Evolutionary conservation across 2,329 filamentous ascomycete species (phyloP).

Genomic region (Triangularia setosa): DNA sequence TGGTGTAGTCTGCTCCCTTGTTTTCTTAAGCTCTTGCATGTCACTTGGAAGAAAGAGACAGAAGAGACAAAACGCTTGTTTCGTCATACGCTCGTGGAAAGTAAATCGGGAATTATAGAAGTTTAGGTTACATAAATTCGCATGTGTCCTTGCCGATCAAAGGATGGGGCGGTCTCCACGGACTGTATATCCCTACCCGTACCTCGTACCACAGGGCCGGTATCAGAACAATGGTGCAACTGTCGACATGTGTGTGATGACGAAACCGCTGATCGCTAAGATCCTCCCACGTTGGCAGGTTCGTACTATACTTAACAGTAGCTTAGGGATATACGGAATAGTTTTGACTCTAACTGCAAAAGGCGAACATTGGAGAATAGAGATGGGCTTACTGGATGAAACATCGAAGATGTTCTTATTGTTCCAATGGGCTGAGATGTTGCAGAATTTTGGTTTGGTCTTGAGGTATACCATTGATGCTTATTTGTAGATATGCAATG

Average conservation of each 20-base stretch:
- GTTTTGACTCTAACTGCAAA: too few species aligned
- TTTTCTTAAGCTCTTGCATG: background rate
- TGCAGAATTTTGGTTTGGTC: background rate
- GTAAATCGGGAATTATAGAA: background rate
- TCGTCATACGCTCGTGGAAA: background rate
- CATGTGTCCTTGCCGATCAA: background rate
- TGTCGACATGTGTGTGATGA: background rate
- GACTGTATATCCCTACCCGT: background rate
- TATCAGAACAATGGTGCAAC: background rate
- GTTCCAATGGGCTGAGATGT: background rate
- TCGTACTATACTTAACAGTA: background rate
- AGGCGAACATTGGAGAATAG: too few species aligned
- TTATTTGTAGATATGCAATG: background rate
- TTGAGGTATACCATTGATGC: background rate
- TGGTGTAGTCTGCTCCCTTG: background rate
- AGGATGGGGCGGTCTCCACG: background rate
- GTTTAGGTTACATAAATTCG: background rate
- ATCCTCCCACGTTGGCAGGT: background rate
- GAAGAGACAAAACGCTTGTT: background rate
- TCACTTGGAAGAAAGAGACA: background rate
- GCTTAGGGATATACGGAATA: background rate
- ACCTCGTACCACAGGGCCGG: background rate
- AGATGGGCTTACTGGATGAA: too few species aligned
- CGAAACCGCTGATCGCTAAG: background rate
- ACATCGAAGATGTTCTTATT: background rate